These are phyloP conservation scores for Termitomyces sp. DNA, from an alignment of 1,284 basidiomycete species.

Conservation along the genomic window DNA sequence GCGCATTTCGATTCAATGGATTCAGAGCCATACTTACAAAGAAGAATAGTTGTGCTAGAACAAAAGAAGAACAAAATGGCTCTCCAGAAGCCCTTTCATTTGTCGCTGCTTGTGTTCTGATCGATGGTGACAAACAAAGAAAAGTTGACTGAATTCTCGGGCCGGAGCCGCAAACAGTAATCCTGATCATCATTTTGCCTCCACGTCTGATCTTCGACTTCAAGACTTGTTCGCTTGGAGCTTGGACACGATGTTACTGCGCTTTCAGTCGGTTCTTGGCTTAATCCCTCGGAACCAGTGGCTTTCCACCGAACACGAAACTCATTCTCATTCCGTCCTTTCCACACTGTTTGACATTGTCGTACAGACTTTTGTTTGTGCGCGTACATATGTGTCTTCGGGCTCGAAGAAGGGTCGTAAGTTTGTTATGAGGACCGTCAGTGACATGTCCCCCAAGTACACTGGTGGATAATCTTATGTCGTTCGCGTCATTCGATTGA, in stretches of 20 bases:
- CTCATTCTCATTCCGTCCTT: background rate
- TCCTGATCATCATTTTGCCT: background rate
- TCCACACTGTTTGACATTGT: background rate
- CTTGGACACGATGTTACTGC: background rate
- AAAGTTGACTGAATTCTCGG: background rate
- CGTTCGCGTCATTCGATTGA: background rate
- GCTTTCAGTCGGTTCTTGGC: background rate
- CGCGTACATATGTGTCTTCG: background rate
- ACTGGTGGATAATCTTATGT: background rate
- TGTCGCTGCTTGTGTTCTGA: background rate
- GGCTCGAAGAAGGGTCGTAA: too few species aligned
- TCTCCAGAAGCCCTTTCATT: background rate
- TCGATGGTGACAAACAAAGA: background rate
- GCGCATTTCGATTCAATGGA: background rate
- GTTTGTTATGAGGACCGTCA: too few species aligned
- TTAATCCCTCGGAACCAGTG: background rate
- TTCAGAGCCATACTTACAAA: background rate
- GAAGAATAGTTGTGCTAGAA: background rate
- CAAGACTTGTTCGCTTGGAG: background rate
- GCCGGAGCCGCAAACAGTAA: background rate
- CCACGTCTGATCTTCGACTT: background rate
- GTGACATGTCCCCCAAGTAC: background rate
- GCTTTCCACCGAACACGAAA: background rate
- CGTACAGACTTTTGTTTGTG: background rate
- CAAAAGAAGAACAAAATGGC: too few species aligned